Conservation (phyloP, 371 early-diverging fungal genomes). For the Gilbertella persicaria region DNA sequence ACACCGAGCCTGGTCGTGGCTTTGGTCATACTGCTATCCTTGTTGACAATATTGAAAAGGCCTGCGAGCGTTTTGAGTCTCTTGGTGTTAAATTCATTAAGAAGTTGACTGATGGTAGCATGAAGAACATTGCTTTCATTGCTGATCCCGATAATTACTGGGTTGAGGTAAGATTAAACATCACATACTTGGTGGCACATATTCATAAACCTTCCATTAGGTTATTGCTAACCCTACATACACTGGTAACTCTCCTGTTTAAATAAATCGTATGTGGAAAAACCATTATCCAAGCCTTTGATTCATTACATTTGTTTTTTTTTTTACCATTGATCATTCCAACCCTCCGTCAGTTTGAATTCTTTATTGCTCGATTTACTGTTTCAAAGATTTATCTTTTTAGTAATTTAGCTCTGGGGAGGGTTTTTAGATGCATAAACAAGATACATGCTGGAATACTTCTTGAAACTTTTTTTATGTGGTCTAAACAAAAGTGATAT, state of each 20-base stretch:
- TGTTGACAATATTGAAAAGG: conserved; percentile 81
- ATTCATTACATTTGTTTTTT: no score
- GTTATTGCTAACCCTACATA: conserved; percentile 15
- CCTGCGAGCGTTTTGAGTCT: conserved; percentile 74
- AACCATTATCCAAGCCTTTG: no score
- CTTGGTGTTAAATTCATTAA: conserved; percentile 79
- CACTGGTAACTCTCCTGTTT: conserved; percentile 10
- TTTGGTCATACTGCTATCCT: conserved; percentile 85
- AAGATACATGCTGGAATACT: no score
- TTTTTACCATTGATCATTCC: no score
- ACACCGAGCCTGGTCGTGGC: conserved; percentile 68
- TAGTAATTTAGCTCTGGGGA: no score
- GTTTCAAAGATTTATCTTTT: no score
- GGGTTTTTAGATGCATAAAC: no score
- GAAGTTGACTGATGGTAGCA: conserved; percentile 73
- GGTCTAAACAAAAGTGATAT: background rate
- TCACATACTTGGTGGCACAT: background rate
- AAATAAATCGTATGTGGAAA: no score
- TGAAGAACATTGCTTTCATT: conserved; percentile 87
- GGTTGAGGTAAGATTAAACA: conserved; percentile 55
- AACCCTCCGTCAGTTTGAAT: no score
- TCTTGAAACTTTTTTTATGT: background rate
- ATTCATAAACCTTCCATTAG: background rate
- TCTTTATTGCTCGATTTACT: no score
- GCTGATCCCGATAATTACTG: conserved; percentile 90